Evolutionary conservation across 2,329 filamentous ascomycete species (phyloP).

Genomic region (Nothophaeocryptopus gaeumannii): DNA sequence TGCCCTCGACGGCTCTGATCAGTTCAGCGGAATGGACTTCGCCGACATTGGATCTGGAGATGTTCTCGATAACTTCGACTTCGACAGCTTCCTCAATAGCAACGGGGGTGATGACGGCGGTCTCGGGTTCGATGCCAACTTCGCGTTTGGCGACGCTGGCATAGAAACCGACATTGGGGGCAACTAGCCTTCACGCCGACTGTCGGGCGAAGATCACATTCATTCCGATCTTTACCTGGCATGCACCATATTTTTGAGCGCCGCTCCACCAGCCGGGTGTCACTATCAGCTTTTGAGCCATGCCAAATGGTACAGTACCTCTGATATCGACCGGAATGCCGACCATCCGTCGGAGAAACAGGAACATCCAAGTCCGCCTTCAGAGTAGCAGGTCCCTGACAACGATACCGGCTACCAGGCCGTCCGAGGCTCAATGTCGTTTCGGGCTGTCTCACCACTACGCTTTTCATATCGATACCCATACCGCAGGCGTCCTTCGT

Average conservation of each 20-base stretch:
- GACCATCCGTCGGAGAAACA: no score
- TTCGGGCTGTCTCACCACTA: background rate
- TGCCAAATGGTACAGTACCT: no score
- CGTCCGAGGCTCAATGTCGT: no score
- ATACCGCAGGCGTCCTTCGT: constrained; percentile 9
- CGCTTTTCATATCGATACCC: constrained; percentile 14
- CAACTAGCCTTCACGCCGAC: constrained; percentile 4
- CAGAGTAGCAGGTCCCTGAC: no score
- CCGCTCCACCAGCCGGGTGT: background rate
- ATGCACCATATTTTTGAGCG: background rate
- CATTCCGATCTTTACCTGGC: background rate
- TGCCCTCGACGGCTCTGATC: constrained; percentile 35
- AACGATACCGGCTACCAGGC: no score
- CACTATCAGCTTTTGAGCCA: no score
- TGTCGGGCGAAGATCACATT: background rate
- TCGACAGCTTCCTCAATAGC: constrained; percentile 64
- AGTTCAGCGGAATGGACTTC: constrained; percentile 42
- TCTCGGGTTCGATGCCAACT: constrained; percentile 38
- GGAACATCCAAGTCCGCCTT: no score
- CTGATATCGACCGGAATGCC: no score
- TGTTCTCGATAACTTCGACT: constrained; percentile 67
- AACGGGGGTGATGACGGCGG: constrained; percentile 42
- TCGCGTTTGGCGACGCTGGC: constrained; percentile 34
- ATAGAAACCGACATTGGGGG: constrained; percentile 22
- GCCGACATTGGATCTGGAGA: constrained; percentile 54